Conservation (phyloP, 2,329 filamentous ascomycete genomes). For the Achaetomium macrosporum region DNA sequence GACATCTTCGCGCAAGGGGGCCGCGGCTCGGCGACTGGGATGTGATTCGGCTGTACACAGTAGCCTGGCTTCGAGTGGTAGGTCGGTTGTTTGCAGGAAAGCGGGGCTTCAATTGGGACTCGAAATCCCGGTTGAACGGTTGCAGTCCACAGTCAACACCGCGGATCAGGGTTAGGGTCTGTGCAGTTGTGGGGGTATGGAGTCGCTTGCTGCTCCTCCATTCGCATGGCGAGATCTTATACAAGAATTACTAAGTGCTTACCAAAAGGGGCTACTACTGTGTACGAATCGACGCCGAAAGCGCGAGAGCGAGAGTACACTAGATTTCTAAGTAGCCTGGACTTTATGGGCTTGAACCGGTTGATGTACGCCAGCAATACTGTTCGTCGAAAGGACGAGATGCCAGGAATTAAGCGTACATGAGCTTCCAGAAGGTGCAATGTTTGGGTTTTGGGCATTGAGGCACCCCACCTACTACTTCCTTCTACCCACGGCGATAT, state of each 20-base stretch:
- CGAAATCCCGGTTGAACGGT: no score
- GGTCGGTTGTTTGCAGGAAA: background rate
- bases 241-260: slow-evolving; percentile 11
- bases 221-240: background rate
- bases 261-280: slow-evolving; percentile 1
- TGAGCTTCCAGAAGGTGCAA: background rate
- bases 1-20: slow-evolving; percentile 21
- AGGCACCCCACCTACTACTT: slow-evolving; percentile 16
- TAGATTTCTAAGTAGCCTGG: background rate
- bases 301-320: background rate
- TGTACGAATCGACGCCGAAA: background rate
- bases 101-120: background rate
- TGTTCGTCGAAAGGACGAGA: background rate
- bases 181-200: no score
- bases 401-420: background rate
- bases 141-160: no score
- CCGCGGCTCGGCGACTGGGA: background rate
- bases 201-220: background rate
- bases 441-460: slow-evolving; percentile 12
- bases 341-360: background rate
- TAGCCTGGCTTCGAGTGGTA: background rate
- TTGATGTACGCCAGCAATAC: background rate
- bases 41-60: background rate
- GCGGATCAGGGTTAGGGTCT: background rate
- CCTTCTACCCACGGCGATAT: slow-evolving; percentile 14